phyloP scores from a whole-genome alignment of 129 eudicot species.

The Scalesia atractyloides region DNA sequence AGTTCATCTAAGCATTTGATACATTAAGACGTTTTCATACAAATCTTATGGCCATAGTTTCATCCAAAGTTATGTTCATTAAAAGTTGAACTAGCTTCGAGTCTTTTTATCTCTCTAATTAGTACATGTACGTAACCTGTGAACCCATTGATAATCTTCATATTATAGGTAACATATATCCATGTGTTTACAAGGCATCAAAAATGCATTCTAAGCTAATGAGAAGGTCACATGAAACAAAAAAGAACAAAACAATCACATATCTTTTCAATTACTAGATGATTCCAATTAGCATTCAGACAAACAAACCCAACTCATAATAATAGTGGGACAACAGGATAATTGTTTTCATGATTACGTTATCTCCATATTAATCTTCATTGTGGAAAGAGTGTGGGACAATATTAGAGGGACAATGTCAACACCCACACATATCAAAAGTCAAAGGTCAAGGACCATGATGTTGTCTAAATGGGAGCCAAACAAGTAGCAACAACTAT shows the following conservation, averaged over 20 bases:
- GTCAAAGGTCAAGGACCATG: slow-evolving; percentile 24
- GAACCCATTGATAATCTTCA: background rate
- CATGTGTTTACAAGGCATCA: background rate
- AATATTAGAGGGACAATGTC: slow-evolving; percentile 24
- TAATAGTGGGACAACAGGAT: background rate
- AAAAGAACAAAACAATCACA: background rate
- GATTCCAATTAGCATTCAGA: background rate
- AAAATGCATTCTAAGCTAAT: background rate
- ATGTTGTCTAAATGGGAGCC: slow-evolving; percentile 37
- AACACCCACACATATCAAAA: slow-evolving; percentile 33
- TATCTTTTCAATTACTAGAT: slow-evolving; percentile 13
- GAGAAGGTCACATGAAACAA: background rate
- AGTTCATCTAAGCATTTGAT: background rate
- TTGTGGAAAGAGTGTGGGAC: slow-evolving; percentile 4
- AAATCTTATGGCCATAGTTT: background rate
- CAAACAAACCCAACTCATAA: background rate
- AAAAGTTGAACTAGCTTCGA: background rate
- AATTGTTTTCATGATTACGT: slow-evolving; percentile 24
- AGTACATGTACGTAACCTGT: background rate
- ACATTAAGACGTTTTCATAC: background rate
- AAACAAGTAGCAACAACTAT: slow-evolving; percentile 25
- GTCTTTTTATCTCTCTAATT: background rate
- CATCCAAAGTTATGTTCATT: background rate
- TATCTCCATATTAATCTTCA: slow-evolving; percentile 28
- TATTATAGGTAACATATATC: background rate